These are phyloP conservation scores for Entomortierella lignicola DNA, from an alignment of 192 early-diverging fungal species.

Conservation along the genomic window DNA sequence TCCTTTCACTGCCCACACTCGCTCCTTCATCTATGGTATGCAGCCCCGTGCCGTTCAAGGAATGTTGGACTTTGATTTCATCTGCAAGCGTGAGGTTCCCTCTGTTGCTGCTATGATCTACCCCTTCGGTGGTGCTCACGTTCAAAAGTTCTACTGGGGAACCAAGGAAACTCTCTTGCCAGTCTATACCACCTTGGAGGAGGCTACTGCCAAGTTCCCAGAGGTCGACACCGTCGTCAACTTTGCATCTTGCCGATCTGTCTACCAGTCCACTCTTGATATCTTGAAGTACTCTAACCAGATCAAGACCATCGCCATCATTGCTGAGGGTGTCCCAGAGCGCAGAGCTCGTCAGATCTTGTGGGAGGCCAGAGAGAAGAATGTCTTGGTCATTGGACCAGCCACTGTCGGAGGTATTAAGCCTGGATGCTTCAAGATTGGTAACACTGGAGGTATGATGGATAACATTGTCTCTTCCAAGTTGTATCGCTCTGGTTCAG, in stretches of 20 bases:
- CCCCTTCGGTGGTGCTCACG: conserved; percentile 98
- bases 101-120: conserved; percentile 99
- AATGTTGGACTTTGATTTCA: conserved; percentile 99
- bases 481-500: conserved; percentile 95
- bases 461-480: conserved; percentile 99
- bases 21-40: conserved; percentile 98
- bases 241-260: conserved; percentile 97
- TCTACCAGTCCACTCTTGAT: conserved; percentile 92
- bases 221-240: conserved; percentile 96
- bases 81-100: conserved; percentile 92
- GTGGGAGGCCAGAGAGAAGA: conserved; percentile 79
- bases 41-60: conserved; percentile 99
- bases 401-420: conserved; percentile 99
- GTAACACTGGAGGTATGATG: conserved; percentile 99
- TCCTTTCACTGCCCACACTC: conserved; percentile 85
- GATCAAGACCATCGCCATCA: conserved; percentile 96
- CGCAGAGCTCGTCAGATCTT: conserved; percentile 93
- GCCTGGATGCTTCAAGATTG: conserved; percentile 99
- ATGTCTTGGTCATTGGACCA: conserved; percentile 94
- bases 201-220: conserved; percentile 86
- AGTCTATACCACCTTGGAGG: conserved; percentile 89
- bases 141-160: conserved; percentile 99
- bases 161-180: conserved; percentile 96
- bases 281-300: conserved; percentile 81
- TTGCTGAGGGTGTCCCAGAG: conserved; percentile 99